Conservation (phyloP, 805 yeast genomes). For the Schwanniomyces vanrijiae region DNA sequence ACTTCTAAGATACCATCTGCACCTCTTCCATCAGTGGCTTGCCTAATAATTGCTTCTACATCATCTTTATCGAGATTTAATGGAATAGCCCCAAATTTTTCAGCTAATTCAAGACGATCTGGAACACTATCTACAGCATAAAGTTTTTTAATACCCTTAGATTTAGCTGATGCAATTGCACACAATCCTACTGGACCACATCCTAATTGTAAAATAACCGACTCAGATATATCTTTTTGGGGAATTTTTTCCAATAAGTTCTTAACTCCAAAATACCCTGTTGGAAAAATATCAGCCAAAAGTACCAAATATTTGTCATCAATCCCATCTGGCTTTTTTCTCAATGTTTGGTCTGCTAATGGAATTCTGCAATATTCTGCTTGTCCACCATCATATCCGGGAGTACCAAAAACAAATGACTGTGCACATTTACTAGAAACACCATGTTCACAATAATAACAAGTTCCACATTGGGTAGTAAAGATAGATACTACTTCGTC, state of each 20-base stretch:
- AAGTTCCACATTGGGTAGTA: neutral
- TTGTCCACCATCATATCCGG: slow-evolving; percentile 3
- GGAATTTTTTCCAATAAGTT: neutral
- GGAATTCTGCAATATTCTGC: slow-evolving; percentile 1
- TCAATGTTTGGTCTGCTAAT: neutral
- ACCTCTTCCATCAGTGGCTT: slow-evolving; percentile 1
- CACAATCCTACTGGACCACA: slow-evolving; percentile 2
- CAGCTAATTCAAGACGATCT: neutral
- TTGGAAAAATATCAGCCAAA: slow-evolving; percentile 3
- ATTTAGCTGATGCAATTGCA: neutral
- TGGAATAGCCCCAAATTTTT: slow-evolving; percentile 1
- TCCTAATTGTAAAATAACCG: neutral
- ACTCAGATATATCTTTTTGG: neutral
- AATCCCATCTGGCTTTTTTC: neutral
- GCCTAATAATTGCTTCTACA: neutral
- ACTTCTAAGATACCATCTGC: slow-evolving; percentile 2
- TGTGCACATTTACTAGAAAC: slow-evolving; percentile 1
- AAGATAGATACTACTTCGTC: slow-evolving; percentile 52
- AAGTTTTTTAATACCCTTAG: neutral
- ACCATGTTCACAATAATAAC: neutral
- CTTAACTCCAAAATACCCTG: neutral
- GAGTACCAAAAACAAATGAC: neutral
- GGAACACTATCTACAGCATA: neutral
- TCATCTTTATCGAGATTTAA: neutral
- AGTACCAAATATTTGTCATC: neutral